Conservation (phyloP, 2,329 filamentous ascomycete species). For the Neoascochyta sp. region DNA sequence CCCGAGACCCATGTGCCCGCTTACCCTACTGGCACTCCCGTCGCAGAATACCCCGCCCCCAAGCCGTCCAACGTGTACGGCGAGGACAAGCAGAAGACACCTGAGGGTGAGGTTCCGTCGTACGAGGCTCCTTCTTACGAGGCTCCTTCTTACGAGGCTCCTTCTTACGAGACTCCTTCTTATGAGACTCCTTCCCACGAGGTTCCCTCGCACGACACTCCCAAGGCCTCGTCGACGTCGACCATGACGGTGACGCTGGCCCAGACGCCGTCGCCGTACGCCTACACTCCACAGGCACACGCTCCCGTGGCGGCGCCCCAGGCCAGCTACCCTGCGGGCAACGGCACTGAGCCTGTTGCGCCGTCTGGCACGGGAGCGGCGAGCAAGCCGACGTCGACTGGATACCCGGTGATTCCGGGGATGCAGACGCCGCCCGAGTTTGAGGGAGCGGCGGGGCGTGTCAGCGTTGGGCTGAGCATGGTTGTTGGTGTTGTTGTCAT, state of each 20-base stretch:
- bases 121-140: conserved; percentile 5
- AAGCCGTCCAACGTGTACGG: conserved; percentile 10
- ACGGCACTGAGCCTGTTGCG: conserved; percentile 6
- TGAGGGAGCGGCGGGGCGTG: conserved; percentile 23
- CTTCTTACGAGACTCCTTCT: conserved; percentile 4
- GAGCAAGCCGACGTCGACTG: conserved; percentile 3
- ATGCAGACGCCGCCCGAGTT: conserved; percentile 15
- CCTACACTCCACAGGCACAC: conserved; percentile 9
- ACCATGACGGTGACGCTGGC: conserved; percentile 13
- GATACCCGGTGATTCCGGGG: conserved; percentile 12
- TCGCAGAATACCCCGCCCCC: conserved; percentile 7
- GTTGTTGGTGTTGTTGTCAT: conserved; percentile 18
- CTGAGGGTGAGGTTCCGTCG: conserved; percentile 10
- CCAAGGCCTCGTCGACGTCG: conserved; percentile 3
- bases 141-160: conserved; percentile 2
- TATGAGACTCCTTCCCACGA: conserved; percentile 4
- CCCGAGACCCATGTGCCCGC: conserved; percentile 15
- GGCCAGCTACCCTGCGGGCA: conserved; percentile 6
- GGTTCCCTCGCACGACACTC: conserved; percentile 2
- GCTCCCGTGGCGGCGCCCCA: conserved; percentile 5
- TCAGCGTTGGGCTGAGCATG: conserved; percentile 18
- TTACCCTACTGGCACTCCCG: conserved; percentile 9
- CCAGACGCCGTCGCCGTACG: conserved; percentile 16
- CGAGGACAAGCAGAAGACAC: conserved; percentile 5
- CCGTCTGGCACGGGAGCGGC: conserved; percentile 8